phyloP scores from a whole-genome alignment of 139 green algal genomes.

The Pseudopediastrum boryanum region DNA sequence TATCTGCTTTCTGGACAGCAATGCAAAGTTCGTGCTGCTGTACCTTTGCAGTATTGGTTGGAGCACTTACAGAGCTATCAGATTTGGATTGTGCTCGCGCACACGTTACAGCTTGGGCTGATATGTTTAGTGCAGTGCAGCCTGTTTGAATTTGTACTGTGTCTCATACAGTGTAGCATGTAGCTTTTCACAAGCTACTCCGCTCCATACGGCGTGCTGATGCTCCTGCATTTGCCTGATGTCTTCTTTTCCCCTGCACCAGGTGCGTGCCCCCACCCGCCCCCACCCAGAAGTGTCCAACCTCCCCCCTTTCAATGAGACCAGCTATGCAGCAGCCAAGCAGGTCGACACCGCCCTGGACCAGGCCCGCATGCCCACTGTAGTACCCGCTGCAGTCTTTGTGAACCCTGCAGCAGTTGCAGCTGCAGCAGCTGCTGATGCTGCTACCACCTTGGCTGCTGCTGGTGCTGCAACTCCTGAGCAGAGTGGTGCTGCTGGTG shows the following conservation, averaged over 20 bases:
- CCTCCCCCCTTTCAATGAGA: conserved; percentile 32
- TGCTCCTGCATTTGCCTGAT: background rate
- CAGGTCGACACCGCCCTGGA: conserved; percentile 31
- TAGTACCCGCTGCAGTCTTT: conserved; percentile 20
- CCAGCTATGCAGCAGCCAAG: conserved; percentile 29
- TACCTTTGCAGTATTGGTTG: too few species aligned
- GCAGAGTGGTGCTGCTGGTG: background rate
- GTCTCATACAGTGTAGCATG: too few species aligned
- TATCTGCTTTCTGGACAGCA: too few species aligned
- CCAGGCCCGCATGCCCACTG: conserved; percentile 32
- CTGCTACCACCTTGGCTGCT: background rate
- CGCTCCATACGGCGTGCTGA: background rate
- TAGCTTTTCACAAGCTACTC: background rate
- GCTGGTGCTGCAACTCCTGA: background rate
- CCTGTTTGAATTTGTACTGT: too few species aligned
- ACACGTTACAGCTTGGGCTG: too few species aligned
- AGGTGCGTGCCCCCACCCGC: conserved; percentile 26
- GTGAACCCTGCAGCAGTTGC: background rate
- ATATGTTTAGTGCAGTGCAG: too few species aligned
- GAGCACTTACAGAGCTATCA: too few species aligned
- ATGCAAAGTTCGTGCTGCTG: too few species aligned
- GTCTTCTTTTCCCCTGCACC: background rate
- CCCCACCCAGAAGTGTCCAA: conserved; percentile 29
- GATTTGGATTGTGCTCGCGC: too few species aligned
- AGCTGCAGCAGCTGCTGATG: conserved; percentile 17